Evolutionary conservation across 2,329 filamentous ascomycete species (phyloP).

Genomic region (Paecilomyces fulvus): DNA sequence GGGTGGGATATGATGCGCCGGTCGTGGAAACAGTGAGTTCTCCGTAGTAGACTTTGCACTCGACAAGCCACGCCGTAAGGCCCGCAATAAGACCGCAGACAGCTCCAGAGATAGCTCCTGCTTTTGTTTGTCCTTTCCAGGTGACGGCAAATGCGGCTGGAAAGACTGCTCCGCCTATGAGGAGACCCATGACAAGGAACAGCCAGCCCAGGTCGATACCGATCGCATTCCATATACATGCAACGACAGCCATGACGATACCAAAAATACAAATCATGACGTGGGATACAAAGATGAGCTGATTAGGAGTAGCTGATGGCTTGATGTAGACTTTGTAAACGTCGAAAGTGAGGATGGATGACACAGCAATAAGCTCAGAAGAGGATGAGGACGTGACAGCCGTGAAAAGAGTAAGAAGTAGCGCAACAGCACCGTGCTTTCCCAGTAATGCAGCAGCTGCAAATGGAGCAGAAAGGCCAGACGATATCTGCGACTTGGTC

Average conservation of each 20-base stretch:
- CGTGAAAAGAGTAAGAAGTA: slow-evolving; percentile 20
- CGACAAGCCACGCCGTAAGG: slow-evolving; percentile 29
- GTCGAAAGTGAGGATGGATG: slow-evolving; percentile 12
- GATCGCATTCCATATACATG: slow-evolving; percentile 16
- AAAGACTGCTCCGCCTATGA: slow-evolving; percentile 35
- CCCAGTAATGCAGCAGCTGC: slow-evolving; percentile 16
- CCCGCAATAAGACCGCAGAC: slow-evolving; percentile 25
- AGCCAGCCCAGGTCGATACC: slow-evolving; percentile 14
- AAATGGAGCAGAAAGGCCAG: slow-evolving; percentile 16
- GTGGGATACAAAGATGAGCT: slow-evolving; percentile 12
- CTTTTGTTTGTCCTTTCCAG: slow-evolving; percentile 26
- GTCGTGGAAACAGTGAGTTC: slow-evolving; percentile 31
- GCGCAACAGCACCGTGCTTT: slow-evolving; percentile 14
- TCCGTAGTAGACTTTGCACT: slow-evolving; percentile 28
- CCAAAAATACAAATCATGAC: slow-evolving; percentile 11
- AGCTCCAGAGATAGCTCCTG: slow-evolving; percentile 25
- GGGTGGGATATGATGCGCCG: slow-evolving; percentile 25
- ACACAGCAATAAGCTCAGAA: slow-evolving; percentile 12
- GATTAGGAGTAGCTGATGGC: slow-evolving; percentile 8
- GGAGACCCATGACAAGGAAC: slow-evolving; percentile 10
- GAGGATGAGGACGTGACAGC: slow-evolving; percentile 12
- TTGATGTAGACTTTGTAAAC: slow-evolving; percentile 13
- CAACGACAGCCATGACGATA: slow-evolving; percentile 10
- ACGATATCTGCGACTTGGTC: slow-evolving; percentile 12
- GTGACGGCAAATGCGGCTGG: slow-evolving; percentile 28